A percentile compares a stretch with the other conserved stretches of the same genome.
Evolutionary conservation across 2,329 filamentous ascomycete species (phyloP).

Genomic region (Sporothrix variecibatus): DNA sequence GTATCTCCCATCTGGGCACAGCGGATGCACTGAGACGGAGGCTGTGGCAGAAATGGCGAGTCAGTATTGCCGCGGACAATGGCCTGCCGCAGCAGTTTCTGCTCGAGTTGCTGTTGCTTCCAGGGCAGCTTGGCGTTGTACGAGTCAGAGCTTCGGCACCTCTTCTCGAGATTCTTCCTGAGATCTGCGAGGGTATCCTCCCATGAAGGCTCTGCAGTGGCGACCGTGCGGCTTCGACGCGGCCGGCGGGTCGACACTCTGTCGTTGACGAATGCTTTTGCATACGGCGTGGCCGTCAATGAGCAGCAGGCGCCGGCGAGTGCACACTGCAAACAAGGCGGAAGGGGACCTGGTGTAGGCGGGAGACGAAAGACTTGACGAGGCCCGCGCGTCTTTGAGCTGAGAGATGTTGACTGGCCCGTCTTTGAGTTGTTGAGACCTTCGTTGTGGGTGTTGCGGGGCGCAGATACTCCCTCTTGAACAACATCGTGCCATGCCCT

Average conservation of each 20-base stretch:
- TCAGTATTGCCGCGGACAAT: constrained; percentile 17
- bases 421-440: neutral
- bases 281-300: constrained; percentile 27
- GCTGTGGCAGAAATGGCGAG: constrained; percentile 23
- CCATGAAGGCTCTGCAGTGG: neutral
- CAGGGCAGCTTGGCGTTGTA: neutral
- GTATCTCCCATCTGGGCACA: constrained; percentile 24
- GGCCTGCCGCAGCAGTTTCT: constrained; percentile 21
- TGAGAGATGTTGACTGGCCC: neutral
- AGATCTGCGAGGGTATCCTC: neutral
- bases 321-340: constrained; percentile 32
- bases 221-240: neutral
- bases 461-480: neutral
- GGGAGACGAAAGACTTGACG: constrained; percentile 6
- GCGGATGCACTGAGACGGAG: constrained; percentile 27
- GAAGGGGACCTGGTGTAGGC: constrained; percentile 24
- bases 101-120: constrained; percentile 27
- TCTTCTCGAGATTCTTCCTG: neutral
- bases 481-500: constrained; percentile 14
- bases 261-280: constrained; percentile 24
- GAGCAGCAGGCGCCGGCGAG: constrained; percentile 29
- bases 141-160: neutral
- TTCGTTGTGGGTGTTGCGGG: neutral
- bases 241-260: neutral
- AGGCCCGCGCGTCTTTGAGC: neutral